Base-by-base conservation (phyloP, 305 asterid genomes). In the Fraxinus albicans region DNA sequence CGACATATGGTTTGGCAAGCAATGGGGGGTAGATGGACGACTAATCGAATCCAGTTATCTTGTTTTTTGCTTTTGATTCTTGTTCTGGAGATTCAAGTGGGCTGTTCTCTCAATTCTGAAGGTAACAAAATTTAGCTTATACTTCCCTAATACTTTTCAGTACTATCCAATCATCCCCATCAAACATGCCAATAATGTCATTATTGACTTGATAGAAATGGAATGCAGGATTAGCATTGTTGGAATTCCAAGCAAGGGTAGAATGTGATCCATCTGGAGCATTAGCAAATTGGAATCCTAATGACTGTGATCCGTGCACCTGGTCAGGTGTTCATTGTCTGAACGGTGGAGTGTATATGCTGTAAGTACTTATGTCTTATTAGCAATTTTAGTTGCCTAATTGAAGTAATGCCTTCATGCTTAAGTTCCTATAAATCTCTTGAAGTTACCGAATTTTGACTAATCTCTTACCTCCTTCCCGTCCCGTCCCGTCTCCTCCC, bases 291-390 rank as follows among this genome's bases (percentile, higher is more conserved):
- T 97, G 99, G 99, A 87, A 91, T 83, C 85, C 89, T 38, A 77
- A 81, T 82, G 96, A 94, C 44, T 81, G 85, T 78, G 91, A 91
- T 81, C 98, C 98, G 8, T 97, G 99, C 88, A 79, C 78, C 87
- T 97, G 99, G 99, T 88, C 91, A 2, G 98, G 98, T 21, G 86
- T 95, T 73, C 90, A 85, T 63, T 97, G 99, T 84, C 86, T 86
- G 44, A 96, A 87, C 55, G 95, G 96, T 36, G 81, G 86, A 86
- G 99, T 97, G 86, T 89, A 90, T 81, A 77, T 79, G 81, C 84
- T 97, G 99, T 97, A 89, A 92, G 99, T 87, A 38, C 80, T 81
- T 27, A 29, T 4, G 73, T 65, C 60, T 50, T 50, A 50, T 50
- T 50, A 50, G 21, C 60, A 50, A 50, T 50, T 50, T 50, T 15